These are phyloP conservation scores for Ascochyta pisi DNA, from an alignment of 2,329 filamentous ascomycete species.

Conservation along the genomic window DNA sequence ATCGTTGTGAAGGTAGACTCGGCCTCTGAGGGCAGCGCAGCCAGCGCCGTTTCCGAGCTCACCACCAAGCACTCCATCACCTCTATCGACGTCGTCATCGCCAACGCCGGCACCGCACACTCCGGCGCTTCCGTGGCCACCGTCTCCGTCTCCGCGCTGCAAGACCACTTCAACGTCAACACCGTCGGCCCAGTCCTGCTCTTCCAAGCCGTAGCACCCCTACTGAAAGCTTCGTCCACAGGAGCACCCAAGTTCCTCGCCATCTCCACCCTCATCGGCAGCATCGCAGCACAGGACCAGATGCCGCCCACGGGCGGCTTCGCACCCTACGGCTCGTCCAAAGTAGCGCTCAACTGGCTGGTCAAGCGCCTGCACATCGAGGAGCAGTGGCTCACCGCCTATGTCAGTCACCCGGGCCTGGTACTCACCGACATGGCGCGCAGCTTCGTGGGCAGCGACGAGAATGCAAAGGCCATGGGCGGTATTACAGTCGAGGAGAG, in stretches of 20 bases:
- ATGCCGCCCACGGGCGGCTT: neutral
- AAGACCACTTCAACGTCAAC: constrained; percentile 50
- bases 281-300: constrained; percentile 1
- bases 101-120: constrained; percentile 57
- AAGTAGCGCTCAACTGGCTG: constrained; percentile 25
- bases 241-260: constrained; percentile 21
- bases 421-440: constrained; percentile 26
- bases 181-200: constrained; percentile 38
- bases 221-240: constrained; percentile 40
- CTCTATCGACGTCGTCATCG: constrained; percentile 59
- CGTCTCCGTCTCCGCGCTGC: neutral
- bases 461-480: constrained; percentile 13
- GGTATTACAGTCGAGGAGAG: constrained; percentile 20
- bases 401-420: constrained; percentile 21
- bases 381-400: constrained; percentile 15
- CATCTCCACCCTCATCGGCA: constrained; percentile 17
- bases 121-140: neutral
- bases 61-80: constrained; percentile 41
- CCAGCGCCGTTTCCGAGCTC: constrained; percentile 16
- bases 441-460: neutral
- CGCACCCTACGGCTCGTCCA: constrained; percentile 15
- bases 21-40: constrained; percentile 7
- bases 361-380: constrained; percentile 18
- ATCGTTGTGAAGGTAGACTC: constrained; percentile 27
- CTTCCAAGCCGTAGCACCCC: constrained; percentile 46